A percentile compares a stretch with the other conserved stretches of the same genome.
These are phyloP conservation scores for Trichosporon sp. DNA, from an alignment of 1,284 basidiomycete genomes.

Conservation along the genomic window DNA sequence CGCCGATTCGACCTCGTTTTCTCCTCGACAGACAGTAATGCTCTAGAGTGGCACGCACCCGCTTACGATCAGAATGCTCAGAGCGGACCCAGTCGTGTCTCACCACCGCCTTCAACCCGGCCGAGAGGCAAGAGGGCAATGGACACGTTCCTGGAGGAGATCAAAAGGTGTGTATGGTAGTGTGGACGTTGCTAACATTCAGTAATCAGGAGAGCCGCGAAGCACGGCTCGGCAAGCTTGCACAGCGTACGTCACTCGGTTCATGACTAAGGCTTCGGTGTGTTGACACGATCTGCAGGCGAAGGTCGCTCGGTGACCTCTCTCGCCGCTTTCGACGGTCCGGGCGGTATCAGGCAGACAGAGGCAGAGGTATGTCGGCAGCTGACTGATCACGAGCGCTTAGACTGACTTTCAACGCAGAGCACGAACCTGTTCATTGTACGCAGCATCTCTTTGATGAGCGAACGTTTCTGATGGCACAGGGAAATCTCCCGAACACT, in stretches of 20 bases:
- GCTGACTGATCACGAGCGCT: too few relatives aligned
- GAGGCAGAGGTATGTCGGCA: slow-evolving; percentile 35
- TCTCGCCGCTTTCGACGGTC: slow-evolving; percentile 54
- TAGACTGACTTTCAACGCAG: slow-evolving; percentile 48
- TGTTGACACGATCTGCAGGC: slow-evolving; percentile 39
- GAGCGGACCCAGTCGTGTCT: background rate
- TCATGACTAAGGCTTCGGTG: too few relatives aligned
- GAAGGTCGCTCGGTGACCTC: slow-evolving; percentile 69
- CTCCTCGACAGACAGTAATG: background rate
- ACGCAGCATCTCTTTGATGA: slow-evolving; percentile 4
- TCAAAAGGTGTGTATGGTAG: slow-evolving; percentile 63
- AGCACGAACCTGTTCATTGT: slow-evolving; percentile 93
- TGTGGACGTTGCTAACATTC: background rate
- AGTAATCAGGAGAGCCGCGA: slow-evolving; percentile 90
- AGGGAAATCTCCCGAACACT: slow-evolving; percentile 67
- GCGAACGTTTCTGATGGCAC: slow-evolving; percentile 4
- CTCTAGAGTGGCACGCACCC: background rate
- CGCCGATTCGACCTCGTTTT: background rate
- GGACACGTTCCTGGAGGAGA: slow-evolving; percentile 87
- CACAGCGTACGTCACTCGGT: slow-evolving; percentile 52
- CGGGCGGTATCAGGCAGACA: slow-evolving; percentile 14
- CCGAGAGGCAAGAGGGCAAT: slow-evolving; percentile 86
- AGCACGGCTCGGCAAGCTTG: slow-evolving; percentile 65
- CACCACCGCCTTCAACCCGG: slow-evolving; percentile 58
- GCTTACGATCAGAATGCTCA: background rate